Evolutionary conservation across 345 rosid genomes (phyloP), one percentile per base, ranked within the genome.

Genomic region (Clarkia xantiana): DNA sequence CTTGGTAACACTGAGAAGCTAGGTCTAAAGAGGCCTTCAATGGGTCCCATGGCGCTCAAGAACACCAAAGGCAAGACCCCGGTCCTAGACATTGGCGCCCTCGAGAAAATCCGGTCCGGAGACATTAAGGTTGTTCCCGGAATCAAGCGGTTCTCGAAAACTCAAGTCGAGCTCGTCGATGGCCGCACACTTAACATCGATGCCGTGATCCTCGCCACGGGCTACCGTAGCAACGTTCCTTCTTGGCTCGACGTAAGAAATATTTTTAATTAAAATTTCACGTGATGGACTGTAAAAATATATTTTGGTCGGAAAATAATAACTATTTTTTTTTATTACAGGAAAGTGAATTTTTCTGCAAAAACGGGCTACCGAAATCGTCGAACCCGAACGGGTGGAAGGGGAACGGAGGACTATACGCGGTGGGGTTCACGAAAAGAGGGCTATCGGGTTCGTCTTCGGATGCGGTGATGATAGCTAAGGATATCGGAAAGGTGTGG

Each of bases 211-310:
- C 72, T 88, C 38, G 97, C 97, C 44, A 88, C 97, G 11, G 97
- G 97, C 3, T 88, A 88, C 42, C 63, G 94, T 45, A 88, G 97
- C 86, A 88, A 84, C 49, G 97, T 88, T 34, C 94, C 91, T 62
- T 84, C 78, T 44, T 88, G 97, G 97, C 80, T 88, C 5, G 73
- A 75, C 93, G 95, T 82, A 56, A 67, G 62, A 7, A 17, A 23
- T 3, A 10, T 2, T 22, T 29, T 2, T 10, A n/a, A n/a, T n/a
- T n/a, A n/a, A n/a, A n/a, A n/a, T n/a, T n/a, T n/a, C n/a, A n/a
- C n/a, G n/a, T n/a, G n/a, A n/a, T n/a, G n/a, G n/a, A n/a, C n/a
- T n/a, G n/a, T n/a, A n/a, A n/a, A n/a, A n/a, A n/a, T n/a, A n/a
- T n/a, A n/a, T n/a, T n/a, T n/a, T n/a, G n/a, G n/a, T n/a, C n/a